Base-by-base conservation (phyloP, 345 rosid genomes). In the Lumnitzera littorea region DNA sequence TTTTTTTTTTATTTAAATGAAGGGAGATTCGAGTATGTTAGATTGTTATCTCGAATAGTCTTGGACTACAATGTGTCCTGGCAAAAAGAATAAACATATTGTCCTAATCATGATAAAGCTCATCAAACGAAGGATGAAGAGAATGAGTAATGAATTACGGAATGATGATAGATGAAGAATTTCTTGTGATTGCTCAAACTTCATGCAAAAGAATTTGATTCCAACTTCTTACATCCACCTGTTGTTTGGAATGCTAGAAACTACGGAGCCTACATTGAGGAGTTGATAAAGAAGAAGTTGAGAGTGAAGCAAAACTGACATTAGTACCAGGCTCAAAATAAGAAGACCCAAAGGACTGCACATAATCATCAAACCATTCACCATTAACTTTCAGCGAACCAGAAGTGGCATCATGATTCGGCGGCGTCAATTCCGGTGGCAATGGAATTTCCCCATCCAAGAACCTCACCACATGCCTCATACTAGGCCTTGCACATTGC, bases 401-500 rank as follows among this genome's bases (percentile, higher is more conserved):
- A 67, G 5, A 29, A 57, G 8, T 57, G 63, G 14, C 46, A 36
- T 36, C 43, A 36, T 4, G 7, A 36, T 36, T 55, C 1, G 75
- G 72, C 2, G 70, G 55, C 47, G 58, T 55, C 41, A 67, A 49
- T 3, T 43, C 52, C 43, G 68, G 72, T 0, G 87, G 82, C 60
- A 77, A 54, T 10, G 56, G 69, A 11, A 65, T 72, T 64, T 88
- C 88, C 41, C 86, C 86, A 2, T 87, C 81, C 64, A 92, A 75
- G 70, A 62, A 89, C 62, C 89, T 74, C 53, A 86, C 67, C 46
- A 81, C 82, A 57, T 84, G 90, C 67, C 91, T 77, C 82, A 85
- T 89, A 9, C 53, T 72, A n/a, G 98, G 97, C 67, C 98, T 74
- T 25, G 71, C 78, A 67, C 64, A 3, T 0, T 87, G 76, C 24